Evolutionary conservation across 495 filamentous ascomycete genomes (phyloP).

Genomic region (Halenospora varia): DNA sequence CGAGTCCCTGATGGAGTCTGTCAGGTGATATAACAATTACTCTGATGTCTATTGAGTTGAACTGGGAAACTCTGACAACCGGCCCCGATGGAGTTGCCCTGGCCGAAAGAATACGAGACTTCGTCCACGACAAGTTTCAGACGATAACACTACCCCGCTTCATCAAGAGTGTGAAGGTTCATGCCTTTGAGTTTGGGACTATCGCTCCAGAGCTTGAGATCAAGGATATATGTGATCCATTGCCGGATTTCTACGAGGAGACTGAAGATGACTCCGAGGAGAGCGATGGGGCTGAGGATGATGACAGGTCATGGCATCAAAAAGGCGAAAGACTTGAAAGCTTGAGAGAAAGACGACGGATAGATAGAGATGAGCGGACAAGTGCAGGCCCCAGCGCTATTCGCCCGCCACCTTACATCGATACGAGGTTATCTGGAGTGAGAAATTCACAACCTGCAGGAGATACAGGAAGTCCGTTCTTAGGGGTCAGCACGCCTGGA

Average conservation of each 20-base stretch:
- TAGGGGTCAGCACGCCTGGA: constrained; percentile 66
- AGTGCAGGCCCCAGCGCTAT: constrained; percentile 6
- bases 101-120: constrained; percentile 81
- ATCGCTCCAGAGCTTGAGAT: constrained; percentile 82
- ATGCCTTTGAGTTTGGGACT: constrained; percentile 87
- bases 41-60: constrained; percentile 91
- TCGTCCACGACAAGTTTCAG: constrained; percentile 95
- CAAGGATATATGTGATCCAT: constrained; percentile 93
- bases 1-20: background rate
- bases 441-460: constrained; percentile 24
- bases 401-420: constrained; percentile 19
- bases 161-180: constrained; percentile 92
- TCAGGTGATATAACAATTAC: background rate
- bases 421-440: constrained; percentile 19
- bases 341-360: constrained; percentile 39
- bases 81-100: constrained; percentile 81
- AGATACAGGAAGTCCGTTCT: constrained; percentile 59
- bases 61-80: constrained; percentile 89
- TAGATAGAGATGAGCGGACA: constrained; percentile 30
- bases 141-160: constrained; percentile 85
- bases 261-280: constrained; percentile 53
- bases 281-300: constrained; percentile 38
- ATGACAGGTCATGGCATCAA: constrained; percentile 12
- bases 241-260: constrained; percentile 95
- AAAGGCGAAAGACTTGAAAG: constrained; percentile 31